These are phyloP conservation scores for Eragrostis nindensis DNA, from an alignment of 176 grass and related monocot genomes.

Conservation along the genomic window DNA sequence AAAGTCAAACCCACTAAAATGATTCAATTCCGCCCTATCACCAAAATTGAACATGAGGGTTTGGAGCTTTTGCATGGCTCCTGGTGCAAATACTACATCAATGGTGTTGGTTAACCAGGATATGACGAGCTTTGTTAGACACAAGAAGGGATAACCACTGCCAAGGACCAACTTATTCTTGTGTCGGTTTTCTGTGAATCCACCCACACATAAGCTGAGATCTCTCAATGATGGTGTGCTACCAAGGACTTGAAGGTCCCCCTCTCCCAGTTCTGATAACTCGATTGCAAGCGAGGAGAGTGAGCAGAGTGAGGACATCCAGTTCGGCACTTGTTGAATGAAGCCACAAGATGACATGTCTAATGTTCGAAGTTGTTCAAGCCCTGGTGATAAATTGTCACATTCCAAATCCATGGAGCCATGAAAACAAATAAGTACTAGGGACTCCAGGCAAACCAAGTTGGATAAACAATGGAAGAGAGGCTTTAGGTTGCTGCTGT, in stretches of 20 bases:
- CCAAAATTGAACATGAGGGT: not conserved
- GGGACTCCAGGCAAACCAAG: too few species aligned
- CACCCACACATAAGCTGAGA: fast-evolving
- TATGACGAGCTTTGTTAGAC: not conserved
- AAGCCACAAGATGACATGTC: not conserved
- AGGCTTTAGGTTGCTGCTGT: too few species aligned
- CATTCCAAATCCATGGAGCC: not conserved
- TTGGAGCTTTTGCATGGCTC: not conserved
- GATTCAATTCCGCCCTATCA: not conserved
- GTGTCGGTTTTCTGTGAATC: not conserved
- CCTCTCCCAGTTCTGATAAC: not conserved
- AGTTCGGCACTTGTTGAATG: not conserved
- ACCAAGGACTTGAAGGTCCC: slow-evolving; percentile 18
- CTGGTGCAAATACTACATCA: not conserved
- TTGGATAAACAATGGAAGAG: too few species aligned
- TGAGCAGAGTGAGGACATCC: slow-evolving; percentile 14
- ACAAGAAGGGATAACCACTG: too few species aligned
- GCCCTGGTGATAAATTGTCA: not conserved
- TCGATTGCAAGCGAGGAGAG: not conserved
- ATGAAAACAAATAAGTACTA: too few species aligned
- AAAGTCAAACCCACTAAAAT: not conserved
- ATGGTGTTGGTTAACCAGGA: fast-evolving
- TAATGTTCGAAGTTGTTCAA: not conserved
- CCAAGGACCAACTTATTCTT: not conserved
- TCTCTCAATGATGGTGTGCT: not conserved